Conservation (phyloP, 345 rosid genomes). For the Eucalyptus caleyi region DNA sequence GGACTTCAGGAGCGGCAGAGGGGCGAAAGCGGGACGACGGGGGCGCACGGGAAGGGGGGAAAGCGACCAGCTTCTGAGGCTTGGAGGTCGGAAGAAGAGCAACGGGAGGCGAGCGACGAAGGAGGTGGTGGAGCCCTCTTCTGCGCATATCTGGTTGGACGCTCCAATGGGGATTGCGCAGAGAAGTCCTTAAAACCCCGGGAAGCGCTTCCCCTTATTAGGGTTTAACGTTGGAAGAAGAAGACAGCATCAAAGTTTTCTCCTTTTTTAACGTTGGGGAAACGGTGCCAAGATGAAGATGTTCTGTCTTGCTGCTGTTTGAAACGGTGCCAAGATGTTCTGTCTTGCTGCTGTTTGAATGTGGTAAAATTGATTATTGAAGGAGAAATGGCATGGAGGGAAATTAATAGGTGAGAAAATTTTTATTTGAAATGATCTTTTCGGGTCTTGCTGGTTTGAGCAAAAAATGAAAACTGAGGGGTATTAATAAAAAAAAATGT, state of each 20-base stretch:
- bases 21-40: background rate
- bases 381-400: background rate
- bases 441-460: background rate
- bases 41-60: background rate
- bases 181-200: background rate
- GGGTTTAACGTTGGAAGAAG: background rate
- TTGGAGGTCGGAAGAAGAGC: background rate
- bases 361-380: background rate
- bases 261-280: background rate
- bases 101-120: constrained; percentile 13
- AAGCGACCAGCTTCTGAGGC: background rate
- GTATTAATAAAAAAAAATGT: background rate
- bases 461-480: background rate
- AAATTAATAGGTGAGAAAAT: background rate
- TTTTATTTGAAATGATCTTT: background rate
- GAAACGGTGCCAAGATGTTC: background rate
- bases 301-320: background rate
- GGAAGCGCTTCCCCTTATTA: background rate
- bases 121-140: constrained; percentile 10
- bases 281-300: background rate
- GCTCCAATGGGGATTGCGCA: background rate
- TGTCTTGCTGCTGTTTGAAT: background rate
- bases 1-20: background rate
- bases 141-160: constrained; percentile 13
- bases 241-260: background rate